Evolutionary conservation across 768 basidiomycete genomes (phyloP).

Genomic region (Daedalea quercina): DNA sequence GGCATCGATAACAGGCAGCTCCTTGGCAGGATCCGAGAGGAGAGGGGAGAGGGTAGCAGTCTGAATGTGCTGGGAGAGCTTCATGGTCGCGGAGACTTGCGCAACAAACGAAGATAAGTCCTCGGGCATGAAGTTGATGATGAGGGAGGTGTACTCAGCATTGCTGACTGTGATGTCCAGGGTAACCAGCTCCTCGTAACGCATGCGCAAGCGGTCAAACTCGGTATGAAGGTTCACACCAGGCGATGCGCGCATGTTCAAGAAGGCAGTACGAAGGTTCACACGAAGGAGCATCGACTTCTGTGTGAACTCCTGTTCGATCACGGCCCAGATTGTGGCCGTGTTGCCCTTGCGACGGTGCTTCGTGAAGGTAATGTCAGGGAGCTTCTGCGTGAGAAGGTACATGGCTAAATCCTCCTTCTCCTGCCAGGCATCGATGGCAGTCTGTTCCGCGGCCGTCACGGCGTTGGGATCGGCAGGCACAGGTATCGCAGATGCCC

Average conservation of each 20-base stretch:
- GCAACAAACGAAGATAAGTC: not conserved
- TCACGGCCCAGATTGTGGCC: slow-evolving; percentile 24
- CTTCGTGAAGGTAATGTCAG: slow-evolving; percentile 19
- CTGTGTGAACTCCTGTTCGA: slow-evolving; percentile 26
- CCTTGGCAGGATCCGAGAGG: not conserved
- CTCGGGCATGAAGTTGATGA: slow-evolving; percentile 6
- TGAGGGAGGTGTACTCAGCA: slow-evolving; percentile 3
- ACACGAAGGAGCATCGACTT: slow-evolving; percentile 13
- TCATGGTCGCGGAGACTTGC: slow-evolving; percentile 1
- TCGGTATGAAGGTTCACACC: not conserved
- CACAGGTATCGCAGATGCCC: not conserved
- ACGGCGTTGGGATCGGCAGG: not conserved
- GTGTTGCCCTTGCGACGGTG: slow-evolving; percentile 20
- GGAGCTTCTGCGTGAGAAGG: slow-evolving; percentile 6
- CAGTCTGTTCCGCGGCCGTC: not conserved
- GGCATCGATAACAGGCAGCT: not conserved
- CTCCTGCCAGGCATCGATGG: slow-evolving; percentile 6
- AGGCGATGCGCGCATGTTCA: slow-evolving; percentile 21
- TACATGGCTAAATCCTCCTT: slow-evolving; percentile 4
- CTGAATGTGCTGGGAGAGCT: not conserved
- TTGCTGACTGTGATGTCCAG: not conserved
- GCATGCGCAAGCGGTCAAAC: not conserved
- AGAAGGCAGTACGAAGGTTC: slow-evolving; percentile 18
- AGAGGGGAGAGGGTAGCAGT: not conserved
- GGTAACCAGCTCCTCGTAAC: slow-evolving; percentile 2